Percentiles rank a stretch among this genome's conserved stretches.
phyloP scores from a whole-genome alignment of 2,329 filamentous ascomycete genomes.

The Penicillium sp. region DNA sequence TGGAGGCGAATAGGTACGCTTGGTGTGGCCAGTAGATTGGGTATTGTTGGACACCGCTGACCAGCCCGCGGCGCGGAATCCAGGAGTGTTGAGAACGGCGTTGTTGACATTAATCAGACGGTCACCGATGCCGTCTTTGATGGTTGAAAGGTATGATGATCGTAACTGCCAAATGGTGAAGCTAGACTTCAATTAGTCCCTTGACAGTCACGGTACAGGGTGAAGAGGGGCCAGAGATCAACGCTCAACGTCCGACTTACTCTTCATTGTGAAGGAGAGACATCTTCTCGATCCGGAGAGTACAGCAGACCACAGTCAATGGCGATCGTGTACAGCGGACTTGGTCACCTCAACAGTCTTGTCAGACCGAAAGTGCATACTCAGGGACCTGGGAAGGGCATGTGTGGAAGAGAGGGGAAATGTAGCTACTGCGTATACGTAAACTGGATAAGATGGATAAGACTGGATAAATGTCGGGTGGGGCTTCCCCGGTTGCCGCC shows the following conservation, averaged over 20 bases:
- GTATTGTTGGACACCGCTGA: constrained; percentile 35
- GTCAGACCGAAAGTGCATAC: constrained; percentile 12
- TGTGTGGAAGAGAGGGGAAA: constrained; percentile 11
- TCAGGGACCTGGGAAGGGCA: constrained; percentile 6
- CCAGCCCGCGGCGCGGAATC: constrained; percentile 62
- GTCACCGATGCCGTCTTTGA: constrained; percentile 62
- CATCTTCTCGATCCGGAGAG: constrained; percentile 30
- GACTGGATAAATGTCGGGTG: too few relatives aligned
- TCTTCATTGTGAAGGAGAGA: constrained; percentile 51
- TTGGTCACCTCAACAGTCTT: constrained; percentile 1
- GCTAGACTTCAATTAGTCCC: constrained; percentile 34
- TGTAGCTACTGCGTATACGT: too few relatives aligned
- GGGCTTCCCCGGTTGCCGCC: too few relatives aligned
- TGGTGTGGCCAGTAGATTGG: constrained; percentile 50
- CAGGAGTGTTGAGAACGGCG: constrained; percentile 58
- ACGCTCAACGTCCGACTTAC: constrained; percentile 31
- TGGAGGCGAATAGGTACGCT: constrained; percentile 61
- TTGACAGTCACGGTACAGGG: background rate
- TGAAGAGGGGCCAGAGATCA: background rate
- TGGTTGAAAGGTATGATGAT: constrained; percentile 58
- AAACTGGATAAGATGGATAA: too few relatives aligned
- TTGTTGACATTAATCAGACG: constrained; percentile 61
- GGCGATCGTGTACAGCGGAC: constrained; percentile 3
- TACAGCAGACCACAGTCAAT: background rate
- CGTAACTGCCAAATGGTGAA: constrained; percentile 63